Evolutionary conservation across 164 flowering plant genomes (phyloP).

Genomic region (Chimonanthus praecox): DNA sequence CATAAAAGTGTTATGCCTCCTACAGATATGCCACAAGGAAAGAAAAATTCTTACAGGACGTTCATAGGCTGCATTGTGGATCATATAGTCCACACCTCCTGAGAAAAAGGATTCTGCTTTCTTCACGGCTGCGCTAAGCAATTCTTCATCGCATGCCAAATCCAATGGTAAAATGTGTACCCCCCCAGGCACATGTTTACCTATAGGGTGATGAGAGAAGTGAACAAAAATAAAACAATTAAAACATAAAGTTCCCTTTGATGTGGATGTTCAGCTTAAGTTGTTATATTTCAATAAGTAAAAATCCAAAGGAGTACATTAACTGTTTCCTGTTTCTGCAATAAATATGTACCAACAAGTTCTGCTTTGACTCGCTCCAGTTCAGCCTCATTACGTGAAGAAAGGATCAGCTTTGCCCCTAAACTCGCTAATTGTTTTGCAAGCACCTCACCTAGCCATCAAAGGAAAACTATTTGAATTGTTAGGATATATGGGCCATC

Average conservation of each 20-base stretch:
- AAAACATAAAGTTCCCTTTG: background rate
- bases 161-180: slow-evolving; percentile 82
- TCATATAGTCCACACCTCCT: slow-evolving; percentile 85
- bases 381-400: slow-evolving; percentile 82
- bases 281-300: background rate
- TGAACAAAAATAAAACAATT: background rate
- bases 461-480: slow-evolving; percentile 1
- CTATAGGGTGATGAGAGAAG: slow-evolving; percentile 23
- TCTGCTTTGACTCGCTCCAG: slow-evolving; percentile 66
- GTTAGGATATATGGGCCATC: background rate
- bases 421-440: slow-evolving; percentile 75
- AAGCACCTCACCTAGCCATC: slow-evolving; percentile 65
- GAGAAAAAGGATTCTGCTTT: slow-evolving; percentile 73
- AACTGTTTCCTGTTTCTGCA: background rate
- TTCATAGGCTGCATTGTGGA: slow-evolving; percentile 92
- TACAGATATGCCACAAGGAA: background rate
- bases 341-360: slow-evolving; percentile 48
- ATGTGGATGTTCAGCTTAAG: background rate
- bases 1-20: background rate
- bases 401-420: slow-evolving; percentile 86
- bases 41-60: slow-evolving; percentile 68
- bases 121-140: slow-evolving; percentile 60
- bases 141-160: slow-evolving; percentile 69
- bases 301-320: background rate
- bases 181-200: slow-evolving; percentile 78